Conservation (phyloP, 139 green algal genomes). For the Auxenochlorella pyrenoidosa region DNA sequence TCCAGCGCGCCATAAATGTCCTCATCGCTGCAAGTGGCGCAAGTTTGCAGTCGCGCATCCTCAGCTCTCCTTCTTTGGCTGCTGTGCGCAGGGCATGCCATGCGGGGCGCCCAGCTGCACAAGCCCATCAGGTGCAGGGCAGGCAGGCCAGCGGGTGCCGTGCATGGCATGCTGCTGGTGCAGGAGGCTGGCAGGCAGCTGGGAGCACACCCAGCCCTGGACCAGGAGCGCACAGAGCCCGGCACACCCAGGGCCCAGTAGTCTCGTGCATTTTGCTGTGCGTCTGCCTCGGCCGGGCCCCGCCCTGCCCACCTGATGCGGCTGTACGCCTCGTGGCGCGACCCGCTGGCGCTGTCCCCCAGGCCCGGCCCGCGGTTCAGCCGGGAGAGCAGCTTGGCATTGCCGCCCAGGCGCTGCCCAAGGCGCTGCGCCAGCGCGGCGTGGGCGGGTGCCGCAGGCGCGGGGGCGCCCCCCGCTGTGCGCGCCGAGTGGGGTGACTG, state of each 20-base stretch:
- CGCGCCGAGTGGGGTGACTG: not conserved
- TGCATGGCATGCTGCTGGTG: no score
- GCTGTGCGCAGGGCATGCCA: not conserved
- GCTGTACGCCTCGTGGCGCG: not conserved
- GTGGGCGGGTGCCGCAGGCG: not conserved
- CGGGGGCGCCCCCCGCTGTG: not conserved
- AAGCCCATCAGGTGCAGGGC: no score
- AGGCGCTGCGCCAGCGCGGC: not conserved
- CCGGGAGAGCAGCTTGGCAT: conserved; percentile 5
- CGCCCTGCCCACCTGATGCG: not conserved
- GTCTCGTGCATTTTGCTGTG: no score
- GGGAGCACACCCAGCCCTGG: no score
- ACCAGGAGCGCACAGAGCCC: no score
- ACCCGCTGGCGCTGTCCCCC: conserved; percentile 1
- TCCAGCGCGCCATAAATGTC: conserved; percentile 38
- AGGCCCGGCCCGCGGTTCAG: not conserved
- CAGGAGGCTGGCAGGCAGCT: no score
- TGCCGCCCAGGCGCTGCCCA: not conserved
- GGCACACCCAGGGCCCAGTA: no score
- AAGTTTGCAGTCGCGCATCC: no score
- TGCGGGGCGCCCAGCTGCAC: no score
- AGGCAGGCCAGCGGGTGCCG: no score
- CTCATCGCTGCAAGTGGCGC: not conserved
- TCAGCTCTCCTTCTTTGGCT: no score
- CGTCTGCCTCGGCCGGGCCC: no score